Conservation (phyloP, 2,329 filamentous ascomycete species). For the Talaromyces verruculosus region DNA sequence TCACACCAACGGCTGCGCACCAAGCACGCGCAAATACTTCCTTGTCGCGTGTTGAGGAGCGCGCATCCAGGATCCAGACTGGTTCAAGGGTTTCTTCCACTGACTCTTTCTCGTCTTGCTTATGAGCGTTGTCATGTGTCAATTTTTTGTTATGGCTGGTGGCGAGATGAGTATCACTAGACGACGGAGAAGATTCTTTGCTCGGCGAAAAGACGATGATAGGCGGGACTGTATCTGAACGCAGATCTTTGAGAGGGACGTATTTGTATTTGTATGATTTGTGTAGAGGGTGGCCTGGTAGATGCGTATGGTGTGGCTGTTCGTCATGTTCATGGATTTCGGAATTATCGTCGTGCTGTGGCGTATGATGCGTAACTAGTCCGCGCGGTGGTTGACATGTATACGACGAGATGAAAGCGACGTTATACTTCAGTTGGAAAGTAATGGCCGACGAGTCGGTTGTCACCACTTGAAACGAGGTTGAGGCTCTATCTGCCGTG, state of each 20-base stretch:
- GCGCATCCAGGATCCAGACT: slow-evolving; percentile 39
- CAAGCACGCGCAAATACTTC: slow-evolving; percentile 47
- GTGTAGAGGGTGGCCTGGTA: slow-evolving; percentile 43
- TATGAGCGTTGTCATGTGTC: background rate
- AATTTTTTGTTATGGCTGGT: slow-evolving; percentile 4
- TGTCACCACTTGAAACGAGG: slow-evolving; percentile 28
- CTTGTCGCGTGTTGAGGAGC: slow-evolving; percentile 32
- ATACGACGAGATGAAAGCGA: slow-evolving; percentile 56
- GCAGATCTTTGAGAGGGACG: slow-evolving; percentile 31
- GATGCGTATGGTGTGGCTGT: slow-evolving; percentile 26
- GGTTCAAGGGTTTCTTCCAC: slow-evolving; percentile 22
- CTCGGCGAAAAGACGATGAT: background rate
- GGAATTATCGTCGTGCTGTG: background rate
- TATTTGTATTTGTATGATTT: slow-evolving; percentile 35
- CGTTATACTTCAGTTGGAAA: slow-evolving; percentile 50
- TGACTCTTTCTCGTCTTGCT: background rate
- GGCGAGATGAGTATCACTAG: background rate
- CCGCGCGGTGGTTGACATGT: slow-evolving; percentile 52
- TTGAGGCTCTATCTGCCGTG: slow-evolving; percentile 28
- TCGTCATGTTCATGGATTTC: background rate
- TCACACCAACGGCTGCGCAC: slow-evolving; percentile 44
- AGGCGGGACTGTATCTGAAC: slow-evolving; percentile 25
- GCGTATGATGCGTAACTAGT: slow-evolving; percentile 24
- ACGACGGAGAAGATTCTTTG: background rate
- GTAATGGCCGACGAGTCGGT: slow-evolving; percentile 25